Base-by-base conservation (phyloP, 805 yeast species). In the Suhomyces kilbournensis region DNA sequence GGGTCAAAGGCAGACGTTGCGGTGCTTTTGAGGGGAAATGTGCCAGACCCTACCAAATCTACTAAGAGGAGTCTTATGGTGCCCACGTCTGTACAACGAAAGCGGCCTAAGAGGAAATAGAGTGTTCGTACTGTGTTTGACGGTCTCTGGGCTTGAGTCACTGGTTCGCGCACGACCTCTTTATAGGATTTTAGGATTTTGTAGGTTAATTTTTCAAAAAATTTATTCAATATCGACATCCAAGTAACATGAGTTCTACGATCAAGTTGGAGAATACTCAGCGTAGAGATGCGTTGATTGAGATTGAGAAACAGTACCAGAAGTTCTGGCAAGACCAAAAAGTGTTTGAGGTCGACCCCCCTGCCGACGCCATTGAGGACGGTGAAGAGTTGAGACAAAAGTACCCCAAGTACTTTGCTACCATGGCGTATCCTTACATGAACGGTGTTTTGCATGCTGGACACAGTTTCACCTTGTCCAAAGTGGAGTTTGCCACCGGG, bases 371-470 rank as follows among this genome's bases (percentile, higher is more conserved):
- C 23, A 67, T 62, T 44, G 71, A 69, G 44, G 74, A 71, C 56
- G 70, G 75, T 28, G 96, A 86, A 47, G 90, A 87, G 65, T 78
- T 94, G 56, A 90, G 89, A 62, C 79, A 76, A 55, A 80, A 84
- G 63, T 79, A 86, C 69, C 98, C 98, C 52, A 94, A 94, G 71
- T 88, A 80, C 74, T 86, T 90, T 77, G 81, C 90, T 22, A 86
- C 96, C 47, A 92, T 94, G 97, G 98, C 99, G 9, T 94, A 90
- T 67, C 99, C 99, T 44, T 94, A 94, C 74, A 93, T 93, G 97
- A 94, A 94, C 72, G 99, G 99, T 77, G 94, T 89, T 48, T 78
- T 94, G 59, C 99, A 94, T 62, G 97, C 97, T 47, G 99, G 99
- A 54, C 99, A 94, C 71, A 84, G 91, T 61, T 94, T 93, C 77